Evolutionary conservation across 306 rosid genomes (phyloP), one percentile per base, ranked within the genome.

Genomic region (Quercus gilva): DNA sequence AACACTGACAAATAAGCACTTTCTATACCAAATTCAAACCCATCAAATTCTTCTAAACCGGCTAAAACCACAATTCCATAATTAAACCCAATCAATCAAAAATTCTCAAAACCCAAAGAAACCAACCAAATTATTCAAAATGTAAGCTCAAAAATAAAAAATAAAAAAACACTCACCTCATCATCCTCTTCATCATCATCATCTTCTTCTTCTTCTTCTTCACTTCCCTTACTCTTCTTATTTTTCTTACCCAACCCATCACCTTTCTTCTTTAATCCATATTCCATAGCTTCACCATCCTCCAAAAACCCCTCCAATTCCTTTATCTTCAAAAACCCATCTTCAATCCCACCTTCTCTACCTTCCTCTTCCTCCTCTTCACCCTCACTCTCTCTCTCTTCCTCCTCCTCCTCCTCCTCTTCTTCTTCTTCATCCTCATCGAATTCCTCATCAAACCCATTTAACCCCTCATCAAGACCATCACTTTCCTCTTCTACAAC

Each of bases 221-320:
- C 86, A 11, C 56, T 83, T 35, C 74, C 83, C 41, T 73, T 80
- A 0, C 71, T 85, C 0, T 52, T 79, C 0, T 78, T 68, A 10
- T 41, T 37, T 9, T 31, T 37, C 67, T 49, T 67, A 17, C 77
- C 31, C 12, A 72, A 25, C 61, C 57, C 5, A 70, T 21, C 37
- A 37, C 43, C 69, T 61, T 61, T 79, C 43, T 72, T n/a, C 63
- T 73, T 60, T 35, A 59, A 23, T 25, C 88, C 96, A 35, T 90
- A 87, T 82, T 90, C 94, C 15, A 80, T 76, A 6, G 86, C 90
- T 68, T 90, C 99, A 75, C 84, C 92, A 71, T 85, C 87, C 81
- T 87, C 81, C 83, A 95, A 76, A 81, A 83, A 95, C 81, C 88
- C 85, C 78, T 80, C 78, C 84, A 95, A 86, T 59, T 91, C 98